Conservation (phyloP, 1,284 basidiomycete genomes). For the Takashimella tepidaria region DNA sequence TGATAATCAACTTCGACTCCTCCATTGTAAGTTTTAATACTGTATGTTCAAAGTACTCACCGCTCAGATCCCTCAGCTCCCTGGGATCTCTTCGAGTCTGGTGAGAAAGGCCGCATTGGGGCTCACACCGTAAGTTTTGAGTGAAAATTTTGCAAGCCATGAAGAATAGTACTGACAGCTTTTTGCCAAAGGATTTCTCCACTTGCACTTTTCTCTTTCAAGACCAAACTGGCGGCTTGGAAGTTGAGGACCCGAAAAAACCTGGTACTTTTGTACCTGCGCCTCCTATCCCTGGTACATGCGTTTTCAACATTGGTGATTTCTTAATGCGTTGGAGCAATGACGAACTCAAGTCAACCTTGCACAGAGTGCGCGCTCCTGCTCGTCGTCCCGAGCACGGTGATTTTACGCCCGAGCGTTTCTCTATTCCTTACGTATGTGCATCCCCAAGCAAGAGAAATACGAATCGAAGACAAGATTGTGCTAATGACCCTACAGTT, state of each 20-base stretch:
- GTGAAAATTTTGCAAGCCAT: no score
- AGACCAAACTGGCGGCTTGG: conserved; percentile 58
- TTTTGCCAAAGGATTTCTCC: conserved; percentile 50
- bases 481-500: conserved; percentile 42
- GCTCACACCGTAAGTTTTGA: conserved; percentile 50
- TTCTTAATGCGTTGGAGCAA: conserved; percentile 62
- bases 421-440: conserved; percentile 58
- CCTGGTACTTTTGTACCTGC: conserved; percentile 54
- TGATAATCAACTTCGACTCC: conserved; percentile 57
- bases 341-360: conserved; percentile 57
- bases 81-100: conserved; percentile 43
- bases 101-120: conserved; percentile 53
- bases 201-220: conserved; percentile 59
- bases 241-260: conserved; percentile 55
- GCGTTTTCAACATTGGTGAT: conserved; percentile 61
- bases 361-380: conserved; percentile 58
- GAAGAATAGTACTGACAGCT: no score
- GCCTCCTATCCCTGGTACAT: conserved; percentile 52
- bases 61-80: conserved; percentile 23
- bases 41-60: conserved; percentile 1
- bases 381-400: conserved; percentile 24
- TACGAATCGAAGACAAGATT: no score
- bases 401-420: conserved; percentile 52
- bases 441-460: no score
- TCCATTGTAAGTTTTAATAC: conserved; percentile 51